Percentiles rank a stretch among this genome's conserved stretches.
Conservation (phyloP, 306 rosid species). For the Prunus kanzakura region DNA sequence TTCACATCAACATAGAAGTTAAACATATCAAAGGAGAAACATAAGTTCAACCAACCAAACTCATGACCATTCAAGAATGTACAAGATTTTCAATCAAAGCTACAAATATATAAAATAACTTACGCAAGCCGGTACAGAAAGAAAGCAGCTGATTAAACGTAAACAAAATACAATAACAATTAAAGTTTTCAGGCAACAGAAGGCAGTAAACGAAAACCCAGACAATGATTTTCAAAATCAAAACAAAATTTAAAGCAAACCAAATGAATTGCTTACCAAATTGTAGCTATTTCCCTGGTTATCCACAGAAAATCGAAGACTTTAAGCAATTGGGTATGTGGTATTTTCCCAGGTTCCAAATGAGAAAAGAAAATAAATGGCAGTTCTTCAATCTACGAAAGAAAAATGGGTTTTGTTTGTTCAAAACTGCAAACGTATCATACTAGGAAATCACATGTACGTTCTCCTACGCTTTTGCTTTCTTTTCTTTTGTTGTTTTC, state of each 20-base stretch:
- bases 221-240: neutral
- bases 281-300: neutral
- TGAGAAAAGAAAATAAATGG: neutral
- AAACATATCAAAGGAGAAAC: neutral
- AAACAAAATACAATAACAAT: neutral
- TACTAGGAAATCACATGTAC: neutral
- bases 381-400: neutral
- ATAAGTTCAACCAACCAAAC: neutral
- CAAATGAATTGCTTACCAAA: slow-evolving; percentile 7
- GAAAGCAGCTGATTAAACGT: neutral
- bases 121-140: neutral
- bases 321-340: neutral
- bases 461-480: neutral
- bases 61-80: neutral
- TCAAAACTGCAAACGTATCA: neutral
- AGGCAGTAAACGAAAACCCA: neutral
- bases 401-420: neutral
- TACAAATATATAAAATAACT: no score
- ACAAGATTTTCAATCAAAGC: neutral
- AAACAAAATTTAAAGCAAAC: neutral
- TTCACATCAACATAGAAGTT: neutral
- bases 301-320: neutral
- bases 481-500: neutral
- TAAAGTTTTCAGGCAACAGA: neutral
- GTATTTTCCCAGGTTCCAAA: neutral